Evolutionary conservation across 192 early-diverging fungal species (phyloP), one percentile per base, ranked within the genome.

Genomic region (Coemansia sp.): DNA sequence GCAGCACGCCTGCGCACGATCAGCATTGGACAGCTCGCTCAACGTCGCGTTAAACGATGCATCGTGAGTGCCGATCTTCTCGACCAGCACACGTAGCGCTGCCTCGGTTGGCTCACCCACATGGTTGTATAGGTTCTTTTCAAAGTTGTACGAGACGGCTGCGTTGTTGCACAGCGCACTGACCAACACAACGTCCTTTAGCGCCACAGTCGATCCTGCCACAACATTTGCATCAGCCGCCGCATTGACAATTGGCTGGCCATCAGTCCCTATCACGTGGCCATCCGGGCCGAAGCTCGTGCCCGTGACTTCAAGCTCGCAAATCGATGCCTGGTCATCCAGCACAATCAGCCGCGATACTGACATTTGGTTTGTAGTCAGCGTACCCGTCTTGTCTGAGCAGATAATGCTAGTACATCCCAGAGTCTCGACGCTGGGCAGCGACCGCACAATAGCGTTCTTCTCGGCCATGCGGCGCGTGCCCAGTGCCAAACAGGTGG

Each of bases 71-170:
- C 90, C 91, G 51, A 98, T 65, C 80, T 97, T 97, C 81, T 98
- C 97, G 10, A 90, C 94, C 54, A 98, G 85, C 18, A 93, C 90
- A 56, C 89, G 89, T 56, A 99, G 84, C 24, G 97, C 97, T 11
- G 95, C 97, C 81, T 99, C 97, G 42, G 97, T 99, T 3, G 97
- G 96, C 83, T 99, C 97, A 56, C 97, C 97, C 64, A 95, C 85
- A 71, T 89, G 90, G 46, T 63, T 56, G 79, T 93, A 93, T 12
- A 71, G 15, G 46, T 86, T 64, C 68, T 67, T 72, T 52, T 86
- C 86, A 66, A 88, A 82, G 76, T 91, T 88, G 73, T 92, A 98
- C 21, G 84, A 66, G 48, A 98, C 88, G 5, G 84, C 83, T 8
- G 97, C 86, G 70, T 97, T 91, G 77, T 98, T 99, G 84, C 94